These are phyloP conservation scores for Starmerella vaccinii DNA, from an alignment of 805 yeast species.

Conservation along the genomic window DNA sequence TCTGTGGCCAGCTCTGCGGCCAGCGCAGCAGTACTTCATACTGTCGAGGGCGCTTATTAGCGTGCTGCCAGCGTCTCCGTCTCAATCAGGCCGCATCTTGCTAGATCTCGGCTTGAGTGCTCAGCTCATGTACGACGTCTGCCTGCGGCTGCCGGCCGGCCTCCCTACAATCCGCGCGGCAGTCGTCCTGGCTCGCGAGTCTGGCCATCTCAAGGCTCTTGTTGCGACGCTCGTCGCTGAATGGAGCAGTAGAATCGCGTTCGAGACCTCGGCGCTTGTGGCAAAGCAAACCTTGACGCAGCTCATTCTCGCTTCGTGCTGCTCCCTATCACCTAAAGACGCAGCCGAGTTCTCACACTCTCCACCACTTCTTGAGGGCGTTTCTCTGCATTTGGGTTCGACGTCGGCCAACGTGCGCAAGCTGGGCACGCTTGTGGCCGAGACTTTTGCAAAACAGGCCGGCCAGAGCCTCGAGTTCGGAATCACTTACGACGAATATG, in stretches of 20 bases:
- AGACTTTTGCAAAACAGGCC: slow-evolving; percentile 28
- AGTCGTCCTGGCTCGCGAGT: slow-evolving; percentile 18
- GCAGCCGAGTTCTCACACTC: slow-evolving; percentile 32
- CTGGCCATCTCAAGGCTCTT: not conserved
- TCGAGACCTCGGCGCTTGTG: slow-evolving; percentile 35
- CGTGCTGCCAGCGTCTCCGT: slow-evolving; percentile 1
- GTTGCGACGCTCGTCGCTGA: slow-evolving; percentile 18
- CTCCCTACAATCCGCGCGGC: slow-evolving; percentile 19
- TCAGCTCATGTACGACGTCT: slow-evolving; percentile 7
- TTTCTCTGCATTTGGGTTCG: slow-evolving; percentile 48
- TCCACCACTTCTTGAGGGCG: slow-evolving; percentile 37
- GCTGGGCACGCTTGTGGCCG: slow-evolving; percentile 52
- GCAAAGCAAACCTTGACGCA: slow-evolving; percentile 43
- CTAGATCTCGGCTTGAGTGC: slow-evolving; percentile 10
- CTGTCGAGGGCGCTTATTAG: slow-evolving; percentile 15
- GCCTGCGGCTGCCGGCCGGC: slow-evolving; percentile 2
- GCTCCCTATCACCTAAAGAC: slow-evolving; percentile 20
- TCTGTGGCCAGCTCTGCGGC: slow-evolving; percentile 11
- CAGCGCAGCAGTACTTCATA: slow-evolving; percentile 17
- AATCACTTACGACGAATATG: slow-evolving; percentile 18
- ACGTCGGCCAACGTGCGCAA: slow-evolving; percentile 38
- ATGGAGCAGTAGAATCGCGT: slow-evolving; percentile 34
- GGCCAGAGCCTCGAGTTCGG: slow-evolving; percentile 27
- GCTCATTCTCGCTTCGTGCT: slow-evolving; percentile 35
- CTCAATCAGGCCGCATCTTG: slow-evolving; percentile 18